Percentiles rank a stretch among this genome's conserved stretches.
These are phyloP conservation scores for Plasmodium ovale DNA, from an alignment of 169 alveolate species.

Conservation along the genomic window DNA sequence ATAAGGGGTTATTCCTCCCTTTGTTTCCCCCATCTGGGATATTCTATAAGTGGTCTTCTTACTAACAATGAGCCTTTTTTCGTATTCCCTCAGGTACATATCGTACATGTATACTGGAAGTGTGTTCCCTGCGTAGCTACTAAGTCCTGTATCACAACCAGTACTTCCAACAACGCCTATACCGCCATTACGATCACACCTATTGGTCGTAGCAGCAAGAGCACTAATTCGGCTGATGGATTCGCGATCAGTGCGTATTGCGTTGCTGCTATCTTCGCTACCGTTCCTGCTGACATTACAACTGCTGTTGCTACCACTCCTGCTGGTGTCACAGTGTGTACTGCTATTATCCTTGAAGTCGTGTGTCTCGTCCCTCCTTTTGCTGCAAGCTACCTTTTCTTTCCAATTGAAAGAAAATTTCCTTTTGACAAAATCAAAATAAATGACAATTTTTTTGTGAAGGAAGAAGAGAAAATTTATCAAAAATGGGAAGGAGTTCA, in stretches of 20 bases:
- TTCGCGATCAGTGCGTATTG: too few species aligned
- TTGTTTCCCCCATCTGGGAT: background rate
- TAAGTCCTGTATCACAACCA: background rate
- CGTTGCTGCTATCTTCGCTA: too few species aligned
- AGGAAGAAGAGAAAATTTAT: background rate
- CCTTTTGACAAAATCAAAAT: background rate
- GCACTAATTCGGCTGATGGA: too few species aligned
- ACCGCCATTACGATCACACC: background rate
- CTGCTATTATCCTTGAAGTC: background rate
- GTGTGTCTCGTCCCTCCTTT: background rate
- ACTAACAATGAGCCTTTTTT: constrained; percentile 48
- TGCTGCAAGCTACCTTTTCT: background rate
- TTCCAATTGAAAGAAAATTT: background rate
- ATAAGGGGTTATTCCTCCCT: background rate
- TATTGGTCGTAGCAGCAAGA: too few species aligned
- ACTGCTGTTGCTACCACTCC: background rate
- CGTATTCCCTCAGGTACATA: constrained; percentile 40
- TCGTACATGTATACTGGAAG: constrained; percentile 64
- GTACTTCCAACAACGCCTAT: background rate
- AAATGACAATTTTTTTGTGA: background rate
- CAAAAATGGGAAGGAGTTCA: background rate
- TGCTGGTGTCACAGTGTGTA: background rate
- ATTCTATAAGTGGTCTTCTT: constrained; percentile 35
- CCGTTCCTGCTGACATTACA: background rate
- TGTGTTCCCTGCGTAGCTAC: background rate